phyloP scores from a whole-genome alignment of 768 basidiomycete genomes.

The Cystofilobasidium ferigula region DNA sequence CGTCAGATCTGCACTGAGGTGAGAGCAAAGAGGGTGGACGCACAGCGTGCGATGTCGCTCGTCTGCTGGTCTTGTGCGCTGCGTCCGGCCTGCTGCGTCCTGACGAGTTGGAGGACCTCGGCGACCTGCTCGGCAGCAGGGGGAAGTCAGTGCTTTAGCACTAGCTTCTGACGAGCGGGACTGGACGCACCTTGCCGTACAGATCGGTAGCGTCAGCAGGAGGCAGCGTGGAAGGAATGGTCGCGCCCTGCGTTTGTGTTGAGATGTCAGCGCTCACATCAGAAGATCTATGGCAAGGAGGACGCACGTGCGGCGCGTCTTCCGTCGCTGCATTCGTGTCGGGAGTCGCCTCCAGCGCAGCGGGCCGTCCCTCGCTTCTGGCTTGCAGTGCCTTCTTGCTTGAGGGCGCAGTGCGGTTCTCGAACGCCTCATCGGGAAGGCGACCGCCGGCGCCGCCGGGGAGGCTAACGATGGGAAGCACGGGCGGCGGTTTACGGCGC shows the following conservation, averaged over 20 bases:
- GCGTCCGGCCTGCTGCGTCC: constrained; percentile 33
- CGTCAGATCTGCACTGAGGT: background rate
- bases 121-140: constrained; percentile 25
- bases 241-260: background rate
- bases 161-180: background rate
- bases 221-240: too few relatives aligned
- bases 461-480: background rate
- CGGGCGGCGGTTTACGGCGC: background rate
- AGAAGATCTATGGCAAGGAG: background rate
- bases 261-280: background rate
- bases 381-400: too few relatives aligned
- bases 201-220: background rate
- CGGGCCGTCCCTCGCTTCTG: background rate
- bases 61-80: constrained; percentile 36
- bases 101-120: constrained; percentile 33
- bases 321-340: background rate
- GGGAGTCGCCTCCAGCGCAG: background rate
- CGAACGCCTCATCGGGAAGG: background rate
- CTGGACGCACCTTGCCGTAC: background rate
- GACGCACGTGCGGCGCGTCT: background rate
- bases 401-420: background rate
- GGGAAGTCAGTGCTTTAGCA: background rate
- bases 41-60: constrained; percentile 37
- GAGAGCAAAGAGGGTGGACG: constrained; percentile 17
- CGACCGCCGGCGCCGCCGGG: background rate